These are phyloP conservation scores for Trichosporon coremiiforme DNA, from an alignment of 1,284 basidiomycete species.

Conservation along the genomic window DNA sequence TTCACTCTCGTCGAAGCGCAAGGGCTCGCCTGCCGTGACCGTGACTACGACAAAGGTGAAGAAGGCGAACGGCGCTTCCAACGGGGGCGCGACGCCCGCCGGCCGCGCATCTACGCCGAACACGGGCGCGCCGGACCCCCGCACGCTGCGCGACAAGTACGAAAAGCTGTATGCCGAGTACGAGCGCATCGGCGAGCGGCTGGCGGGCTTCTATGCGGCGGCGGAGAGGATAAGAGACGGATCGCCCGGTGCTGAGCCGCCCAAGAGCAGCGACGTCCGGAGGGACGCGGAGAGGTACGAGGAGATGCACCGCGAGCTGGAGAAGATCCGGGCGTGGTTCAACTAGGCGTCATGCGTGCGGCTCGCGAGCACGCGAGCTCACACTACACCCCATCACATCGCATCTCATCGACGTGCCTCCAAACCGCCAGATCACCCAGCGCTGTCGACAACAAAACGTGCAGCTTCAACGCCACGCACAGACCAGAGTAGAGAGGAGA, in stretches of 20 bases:
- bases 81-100: conserved; percentile 1
- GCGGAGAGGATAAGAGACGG: conserved; percentile 33
- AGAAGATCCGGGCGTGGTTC: conserved; percentile 48
- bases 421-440: no score
- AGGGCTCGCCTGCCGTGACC: not conserved
- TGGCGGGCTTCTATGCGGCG: conserved; percentile 37
- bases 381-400: no score
- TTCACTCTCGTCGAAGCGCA: not conserved
- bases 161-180: conserved; percentile 50
- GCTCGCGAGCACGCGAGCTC: not conserved
- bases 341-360: not conserved
- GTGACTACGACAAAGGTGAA: conserved; percentile 11
- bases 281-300: conserved; percentile 42
- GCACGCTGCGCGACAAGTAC: conserved; percentile 43
- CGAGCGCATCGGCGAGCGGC: conserved; percentile 37
- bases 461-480: no score
- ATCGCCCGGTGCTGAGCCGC: conserved; percentile 17
- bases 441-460: no score
- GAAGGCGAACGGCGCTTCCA: conserved; percentile 14
- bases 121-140: conserved; percentile 29
- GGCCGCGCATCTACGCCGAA: not conserved
- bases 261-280: conserved; percentile 32
- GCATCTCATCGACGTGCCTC: no score
- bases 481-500: not conserved
- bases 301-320: conserved; percentile 49